These are phyloP conservation scores for Aspergillus bombycis DNA, from an alignment of 2,329 filamentous ascomycete genomes.

Conservation along the genomic window DNA sequence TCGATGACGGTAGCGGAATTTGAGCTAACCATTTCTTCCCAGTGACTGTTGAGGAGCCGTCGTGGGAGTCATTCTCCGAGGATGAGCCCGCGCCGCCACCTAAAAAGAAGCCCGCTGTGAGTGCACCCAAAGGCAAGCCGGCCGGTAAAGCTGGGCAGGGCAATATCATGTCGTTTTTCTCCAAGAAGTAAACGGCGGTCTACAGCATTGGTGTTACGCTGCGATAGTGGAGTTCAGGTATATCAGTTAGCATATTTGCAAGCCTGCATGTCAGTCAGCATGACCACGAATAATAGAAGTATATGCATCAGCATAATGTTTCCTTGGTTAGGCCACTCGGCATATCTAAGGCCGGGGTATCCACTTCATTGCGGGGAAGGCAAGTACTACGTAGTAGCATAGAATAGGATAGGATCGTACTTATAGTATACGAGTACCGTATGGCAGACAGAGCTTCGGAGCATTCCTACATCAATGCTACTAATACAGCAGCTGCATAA, in stretches of 20 bases:
- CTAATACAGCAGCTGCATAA: not conserved
- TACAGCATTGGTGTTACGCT: not conserved
- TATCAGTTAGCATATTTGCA: not conserved
- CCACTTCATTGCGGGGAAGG: not conserved
- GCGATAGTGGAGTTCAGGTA: not conserved
- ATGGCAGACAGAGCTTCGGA: not conserved
- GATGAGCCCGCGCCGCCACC: slow-evolving; percentile 67
- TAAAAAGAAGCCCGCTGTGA: slow-evolving; percentile 51
- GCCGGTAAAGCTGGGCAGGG: slow-evolving; percentile 62
- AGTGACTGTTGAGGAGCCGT: slow-evolving; percentile 84
- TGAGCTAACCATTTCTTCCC: slow-evolving; percentile 17
- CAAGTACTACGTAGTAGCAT: slow-evolving; percentile 1
- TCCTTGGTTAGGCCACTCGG: not conserved
- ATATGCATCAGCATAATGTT: not conserved
- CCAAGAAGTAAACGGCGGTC: slow-evolving; percentile 65
- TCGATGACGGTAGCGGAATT: not conserved
- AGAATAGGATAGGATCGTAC: too few relatives aligned
- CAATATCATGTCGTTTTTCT: slow-evolving; percentile 91
- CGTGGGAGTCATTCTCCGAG: slow-evolving; percentile 93
- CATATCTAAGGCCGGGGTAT: not conserved
- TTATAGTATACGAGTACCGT: too few relatives aligned
- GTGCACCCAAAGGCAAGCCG: slow-evolving; percentile 56
- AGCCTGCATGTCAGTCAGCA: not conserved
- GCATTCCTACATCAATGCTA: not conserved
- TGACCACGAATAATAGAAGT: not conserved